Evolutionary conservation across 208 protist species (phyloP), one percentile per base, ranked within the genome.

Genomic region (Crithidia mellificae): DNA sequence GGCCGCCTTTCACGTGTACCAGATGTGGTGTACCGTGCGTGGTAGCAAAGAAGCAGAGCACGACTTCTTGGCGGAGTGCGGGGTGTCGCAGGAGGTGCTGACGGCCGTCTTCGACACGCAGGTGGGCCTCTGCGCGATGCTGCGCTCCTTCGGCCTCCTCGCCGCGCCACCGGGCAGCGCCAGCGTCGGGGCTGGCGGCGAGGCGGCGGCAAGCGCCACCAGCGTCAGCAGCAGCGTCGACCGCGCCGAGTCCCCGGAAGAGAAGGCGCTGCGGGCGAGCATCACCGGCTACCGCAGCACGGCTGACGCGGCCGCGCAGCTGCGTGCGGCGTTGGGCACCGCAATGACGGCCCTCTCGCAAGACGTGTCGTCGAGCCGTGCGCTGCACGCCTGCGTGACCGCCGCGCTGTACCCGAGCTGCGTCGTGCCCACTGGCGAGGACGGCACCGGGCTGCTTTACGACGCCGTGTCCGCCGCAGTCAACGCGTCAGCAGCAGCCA

Each of bases 381-480:
- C 34, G 17, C 43, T 92, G 34, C 69, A 81, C 47, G 77, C 78
- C 8, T 90, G 79, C 59, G 57, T 95, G 11, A 89, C 87, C 1
- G 83, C 80, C 11, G 85, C 85, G 2, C 68, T 90, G 6, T 93
- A 96, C 56, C 90, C 90, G 5, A 72, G 76, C 63, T 92, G 83
- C 53, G 77, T 71, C 15, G 72, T 91, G 20, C 75, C 77, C 24
- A 57, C 36, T 25, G 73, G 80, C 52, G 79, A 84, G 15, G 41
- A 50, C 20, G 56, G 58, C 29, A 61, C 51, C 6, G 47, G 72
- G 0, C 54, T 77, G 44, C 72, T 80, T 15, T 64, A 79, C 49
- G 85, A 79, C 27, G 51, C 80, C 39, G 79, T 86, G 22, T 62
- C 72, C 9, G 63, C 43, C 43, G 19, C 6, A 6, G 43, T n/a